Evolutionary conservation across 2,329 filamentous ascomycete species (phyloP), one percentile per base, ranked within the genome.

Genomic region (Penicillium carneum): DNA sequence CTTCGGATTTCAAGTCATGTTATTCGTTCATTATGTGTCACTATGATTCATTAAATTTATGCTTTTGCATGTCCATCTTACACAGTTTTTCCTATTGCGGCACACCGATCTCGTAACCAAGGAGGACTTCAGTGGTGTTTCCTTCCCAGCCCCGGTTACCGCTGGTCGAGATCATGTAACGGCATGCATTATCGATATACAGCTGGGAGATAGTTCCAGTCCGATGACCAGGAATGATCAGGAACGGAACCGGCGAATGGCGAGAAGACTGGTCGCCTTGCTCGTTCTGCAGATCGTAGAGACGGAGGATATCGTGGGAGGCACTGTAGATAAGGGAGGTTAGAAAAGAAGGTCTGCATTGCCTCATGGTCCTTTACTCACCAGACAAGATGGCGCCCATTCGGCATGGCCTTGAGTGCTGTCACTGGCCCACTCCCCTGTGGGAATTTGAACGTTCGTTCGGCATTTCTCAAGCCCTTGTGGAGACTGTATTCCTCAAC

Each of bases 141-240:
- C 95, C 95, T 76, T 98, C 95, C 95, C 95, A 99, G 0, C 95
- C 95, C 64, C 95, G 83, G 64, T 95, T 98, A 0, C 95, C 95
- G 4, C 92, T 93, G 0, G 92, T 91, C 1, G 91, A 94, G 36
- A 99, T 86, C 90, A 99, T 94, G 74, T 93, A 98, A 18, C 88
- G 85, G 74, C 92, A 94, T 0, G 92, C 91, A 4, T 91, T 91
- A 75, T 99, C 95, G 48, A 97, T 84, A 72, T 94, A 95, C 10
- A 98, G 80, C 62, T 90, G 88, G 0, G 90, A 92, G 43, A 97
- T 94, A 43, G 96, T 92, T 46, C 94, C 94, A 0, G 93, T 93
- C 16, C 92, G 83, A 72, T 90, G 95, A 0, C 95, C 95, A 0
- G 95, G 95, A 26, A 99, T 89, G 67, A 99, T 97, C n/a, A 97